phyloP scores from a whole-genome alignment of 306 rosid species.

The Arachis hypogaea region DNA sequence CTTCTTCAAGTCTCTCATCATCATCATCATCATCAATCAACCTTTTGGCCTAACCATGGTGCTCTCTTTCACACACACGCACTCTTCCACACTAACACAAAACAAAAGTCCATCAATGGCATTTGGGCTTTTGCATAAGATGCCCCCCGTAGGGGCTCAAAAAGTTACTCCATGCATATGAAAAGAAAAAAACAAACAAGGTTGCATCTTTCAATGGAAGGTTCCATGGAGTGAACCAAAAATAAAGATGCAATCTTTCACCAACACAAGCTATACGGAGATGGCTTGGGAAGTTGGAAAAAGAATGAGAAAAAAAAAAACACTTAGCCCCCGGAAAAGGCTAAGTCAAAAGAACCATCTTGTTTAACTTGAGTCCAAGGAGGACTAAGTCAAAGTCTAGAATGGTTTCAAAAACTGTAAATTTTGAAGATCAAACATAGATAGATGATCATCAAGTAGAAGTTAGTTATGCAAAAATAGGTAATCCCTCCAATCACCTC shows the following conservation, averaged over 20 bases:
- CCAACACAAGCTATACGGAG: constrained; percentile 69
- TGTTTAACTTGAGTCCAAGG: constrained; percentile 50
- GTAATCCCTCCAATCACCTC: constrained; percentile 52
- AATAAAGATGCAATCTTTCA: constrained; percentile 40
- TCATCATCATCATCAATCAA: constrained; percentile 25
- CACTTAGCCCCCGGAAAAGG: constrained; percentile 60
- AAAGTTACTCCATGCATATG: constrained; percentile 25
- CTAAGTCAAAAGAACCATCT: constrained; percentile 43
- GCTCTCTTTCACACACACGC: constrained; percentile 54
- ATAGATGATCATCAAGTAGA: constrained; percentile 51
- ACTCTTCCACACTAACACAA: constrained; percentile 60
- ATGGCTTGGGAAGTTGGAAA: constrained; percentile 62
- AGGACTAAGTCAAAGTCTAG: constrained; percentile 50
- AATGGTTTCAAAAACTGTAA: constrained; percentile 65
- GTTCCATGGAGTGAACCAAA: constrained; percentile 59
- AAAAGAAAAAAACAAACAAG: constrained; percentile 2
- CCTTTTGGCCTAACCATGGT: constrained; percentile 99
- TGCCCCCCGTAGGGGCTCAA: constrained; percentile 71
- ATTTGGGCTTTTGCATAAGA: constrained; percentile 54
- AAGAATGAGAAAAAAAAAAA: constrained; percentile 10
- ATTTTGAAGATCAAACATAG: constrained; percentile 48
- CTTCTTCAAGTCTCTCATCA: constrained; percentile 57
- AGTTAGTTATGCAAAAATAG: constrained; percentile 42
- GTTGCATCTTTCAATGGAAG: constrained; percentile 49
- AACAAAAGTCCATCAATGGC: constrained; percentile 46